Conservation (phyloP, 2,329 filamentous ascomycete genomes). For the Lasiodiplodia theobromae region DNA sequence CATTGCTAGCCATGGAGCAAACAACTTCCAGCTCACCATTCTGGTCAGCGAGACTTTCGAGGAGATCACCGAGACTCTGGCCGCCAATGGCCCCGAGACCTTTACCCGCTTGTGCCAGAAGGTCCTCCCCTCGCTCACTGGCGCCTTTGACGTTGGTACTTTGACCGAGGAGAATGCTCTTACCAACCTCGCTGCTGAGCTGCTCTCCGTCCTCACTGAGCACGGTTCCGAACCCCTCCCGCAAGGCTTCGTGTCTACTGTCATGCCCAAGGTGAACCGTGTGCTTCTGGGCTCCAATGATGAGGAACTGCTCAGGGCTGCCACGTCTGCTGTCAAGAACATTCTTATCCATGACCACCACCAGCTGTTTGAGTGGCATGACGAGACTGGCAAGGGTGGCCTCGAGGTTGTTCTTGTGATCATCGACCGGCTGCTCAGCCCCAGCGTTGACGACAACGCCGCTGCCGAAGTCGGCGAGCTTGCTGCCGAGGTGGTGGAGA, state of each 20-base stretch:
- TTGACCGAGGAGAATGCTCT: conserved; percentile 85
- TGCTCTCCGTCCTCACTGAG: conserved; percentile 81
- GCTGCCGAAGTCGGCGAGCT: conserved; percentile 96
- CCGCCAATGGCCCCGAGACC: conserved; percentile 68
- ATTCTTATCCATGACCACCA: conserved; percentile 89
- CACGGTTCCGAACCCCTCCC: conserved; percentile 86
- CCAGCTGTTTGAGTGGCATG: conserved; percentile 87
- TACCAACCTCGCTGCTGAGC: conserved; percentile 84
- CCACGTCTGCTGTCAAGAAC: conserved; percentile 85
- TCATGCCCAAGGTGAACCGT: conserved; percentile 85
- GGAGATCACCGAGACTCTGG: conserved; percentile 76
- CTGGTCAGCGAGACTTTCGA: conserved; percentile 91
- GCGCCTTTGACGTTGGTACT: conserved; percentile 86
- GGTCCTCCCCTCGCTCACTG: conserved; percentile 85
- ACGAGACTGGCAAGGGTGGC: conserved; percentile 78
- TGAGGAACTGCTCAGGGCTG: conserved; percentile 85
- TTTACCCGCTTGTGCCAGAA: conserved; percentile 84
- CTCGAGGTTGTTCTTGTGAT: conserved; percentile 90
- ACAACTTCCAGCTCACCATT: conserved; percentile 89
- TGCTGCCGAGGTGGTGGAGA: conserved; percentile 93
- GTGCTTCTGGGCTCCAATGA: conserved; percentile 85
- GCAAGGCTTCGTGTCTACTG: conserved; percentile 80
- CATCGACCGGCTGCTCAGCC: conserved; percentile 86
- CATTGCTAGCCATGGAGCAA: conserved; percentile 85
- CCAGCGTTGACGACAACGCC: conserved; percentile 86